These are phyloP conservation scores for Pseudodiploospora longispora DNA, from an alignment of 2,329 filamentous ascomycete species.

Conservation along the genomic window DNA sequence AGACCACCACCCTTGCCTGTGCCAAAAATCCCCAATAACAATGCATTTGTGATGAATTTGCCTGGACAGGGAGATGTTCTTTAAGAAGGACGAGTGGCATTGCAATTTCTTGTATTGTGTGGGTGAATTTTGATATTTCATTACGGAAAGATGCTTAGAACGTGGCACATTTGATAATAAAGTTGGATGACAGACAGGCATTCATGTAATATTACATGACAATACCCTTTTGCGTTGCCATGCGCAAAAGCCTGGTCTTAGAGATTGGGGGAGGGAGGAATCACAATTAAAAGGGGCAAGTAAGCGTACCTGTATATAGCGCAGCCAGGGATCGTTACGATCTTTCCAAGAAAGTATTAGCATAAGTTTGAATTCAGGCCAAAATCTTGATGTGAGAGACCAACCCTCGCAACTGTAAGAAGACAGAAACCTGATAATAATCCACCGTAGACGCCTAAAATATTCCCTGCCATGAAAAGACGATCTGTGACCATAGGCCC, in stretches of 20 bases:
- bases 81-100: slow-evolving; percentile 2
- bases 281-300: background rate
- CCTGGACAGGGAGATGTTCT: slow-evolving; percentile 29
- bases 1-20: slow-evolving; percentile 31
- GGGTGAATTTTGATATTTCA: too few relatives aligned
- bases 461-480: too few relatives aligned
- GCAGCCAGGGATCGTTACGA: background rate
- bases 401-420: slow-evolving; percentile 14
- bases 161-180: too few relatives aligned
- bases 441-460: background rate
- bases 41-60: slow-evolving; percentile 23
- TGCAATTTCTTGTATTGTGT: background rate
- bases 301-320: slow-evolving; percentile 4
- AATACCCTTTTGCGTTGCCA: background rate
- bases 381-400: slow-evolving; percentile 15
- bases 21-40: slow-evolving; percentile 29
- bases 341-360: slow-evolving; percentile 5
- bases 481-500: too few relatives aligned
- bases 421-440: background rate
- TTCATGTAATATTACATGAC: background rate
- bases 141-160: too few relatives aligned
- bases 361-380: slow-evolving; percentile 1
- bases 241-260: too few relatives aligned
- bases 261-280: too few relatives aligned
- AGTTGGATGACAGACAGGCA: too few relatives aligned